Evolutionary conservation across 2,329 filamentous ascomycete genomes (phyloP).

Genomic region (Cladosporium sp.): DNA sequence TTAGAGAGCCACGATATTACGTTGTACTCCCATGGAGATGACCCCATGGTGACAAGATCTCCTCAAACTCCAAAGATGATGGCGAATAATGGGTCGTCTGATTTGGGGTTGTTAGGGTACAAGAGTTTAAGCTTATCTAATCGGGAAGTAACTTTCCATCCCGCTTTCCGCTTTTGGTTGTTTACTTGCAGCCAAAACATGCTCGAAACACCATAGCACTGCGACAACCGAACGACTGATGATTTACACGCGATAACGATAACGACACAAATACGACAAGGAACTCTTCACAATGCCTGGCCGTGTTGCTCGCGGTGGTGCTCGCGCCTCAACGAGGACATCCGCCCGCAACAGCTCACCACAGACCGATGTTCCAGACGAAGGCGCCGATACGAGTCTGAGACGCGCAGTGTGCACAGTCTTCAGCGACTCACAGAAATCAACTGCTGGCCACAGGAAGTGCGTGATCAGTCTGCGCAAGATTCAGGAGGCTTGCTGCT

Average conservation of each 20-base stretch:
- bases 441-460: conserved; percentile 86
- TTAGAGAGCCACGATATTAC: too few species aligned
- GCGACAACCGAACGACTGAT: conserved; percentile 1
- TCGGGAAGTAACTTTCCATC: conserved; percentile 3
- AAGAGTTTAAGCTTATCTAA: conserved; percentile 8
- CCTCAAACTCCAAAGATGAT: too few species aligned
- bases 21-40: too few species aligned
- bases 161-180: conserved; percentile 11
- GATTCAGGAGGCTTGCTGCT: conserved; percentile 79
- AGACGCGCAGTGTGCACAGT: conserved; percentile 68
- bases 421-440: conserved; percentile 71
- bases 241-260: conserved; percentile 54
- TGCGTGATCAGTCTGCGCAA: conserved; percentile 84
- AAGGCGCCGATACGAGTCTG: conserved; percentile 68
- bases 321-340: conserved; percentile 24
- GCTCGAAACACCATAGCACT: background rate
- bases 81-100: too few species aligned
- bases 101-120: background rate
- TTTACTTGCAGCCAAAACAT: conserved; percentile 11
- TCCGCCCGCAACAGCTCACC: conserved; percentile 32
- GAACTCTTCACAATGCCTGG: conserved; percentile 38
- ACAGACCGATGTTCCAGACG: conserved; percentile 60
- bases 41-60: too few species aligned
- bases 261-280: background rate
- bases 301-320: conserved; percentile 30